Evolutionary conservation across 768 basidiomycete species (phyloP).

Genomic region (Pleurotus cornucopiae): DNA sequence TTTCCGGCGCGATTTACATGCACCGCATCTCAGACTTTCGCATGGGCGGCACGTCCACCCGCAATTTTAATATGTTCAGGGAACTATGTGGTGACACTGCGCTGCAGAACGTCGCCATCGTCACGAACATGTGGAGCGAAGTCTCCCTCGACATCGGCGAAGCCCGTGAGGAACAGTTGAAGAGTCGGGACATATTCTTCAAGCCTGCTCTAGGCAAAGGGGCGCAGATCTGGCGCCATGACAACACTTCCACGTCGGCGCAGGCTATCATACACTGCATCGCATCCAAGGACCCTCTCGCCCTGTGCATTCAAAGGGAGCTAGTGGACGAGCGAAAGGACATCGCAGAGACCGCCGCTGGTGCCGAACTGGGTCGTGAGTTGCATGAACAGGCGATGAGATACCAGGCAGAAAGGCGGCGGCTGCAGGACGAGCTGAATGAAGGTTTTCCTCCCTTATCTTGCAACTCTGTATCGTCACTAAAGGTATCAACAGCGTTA

Average conservation of each 20-base stretch:
- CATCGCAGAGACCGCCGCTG: constrained; percentile 32
- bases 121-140: constrained; percentile 39
- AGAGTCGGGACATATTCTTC: constrained; percentile 39
- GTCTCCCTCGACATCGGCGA: constrained; percentile 29
- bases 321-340: constrained; percentile 17
- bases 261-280: constrained; percentile 28
- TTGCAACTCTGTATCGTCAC: not conserved
- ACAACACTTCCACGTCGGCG: constrained; percentile 29
- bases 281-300: constrained; percentile 8
- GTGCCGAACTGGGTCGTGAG: constrained; percentile 11
- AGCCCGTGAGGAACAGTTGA: constrained; percentile 12
- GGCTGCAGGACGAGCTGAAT: constrained; percentile 11
- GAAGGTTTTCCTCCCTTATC: constrained; percentile 3
- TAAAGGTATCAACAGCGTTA: not conserved
- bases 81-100: constrained; percentile 36
- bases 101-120: constrained; percentile 39
- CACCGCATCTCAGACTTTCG: constrained; percentile 32
- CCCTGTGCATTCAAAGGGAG: constrained; percentile 17
- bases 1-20: constrained; percentile 33
- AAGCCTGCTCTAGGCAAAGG: constrained; percentile 48
- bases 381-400: constrained; percentile 9
- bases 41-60: constrained; percentile 32
- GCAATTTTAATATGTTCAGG: constrained; percentile 40
- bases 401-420: constrained; percentile 11
- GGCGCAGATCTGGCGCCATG: constrained; percentile 39